Conservation (phyloP, 371 early-diverging fungal species). For the Chytridium lagenaria region DNA sequence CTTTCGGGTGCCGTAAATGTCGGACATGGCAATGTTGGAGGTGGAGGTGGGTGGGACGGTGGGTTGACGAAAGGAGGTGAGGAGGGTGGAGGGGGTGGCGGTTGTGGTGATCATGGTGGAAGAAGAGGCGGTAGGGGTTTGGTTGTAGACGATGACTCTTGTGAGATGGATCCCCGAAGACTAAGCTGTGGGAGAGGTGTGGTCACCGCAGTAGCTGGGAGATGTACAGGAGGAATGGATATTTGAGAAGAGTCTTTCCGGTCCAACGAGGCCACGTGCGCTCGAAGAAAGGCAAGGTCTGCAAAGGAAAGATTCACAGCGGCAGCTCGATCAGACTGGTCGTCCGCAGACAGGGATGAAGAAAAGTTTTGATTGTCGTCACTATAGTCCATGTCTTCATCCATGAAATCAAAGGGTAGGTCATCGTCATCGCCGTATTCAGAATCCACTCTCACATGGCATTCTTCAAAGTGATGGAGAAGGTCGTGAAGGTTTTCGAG, state of each 20-base stretch:
- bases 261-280: conserved; percentile 10
- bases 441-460: conserved; percentile 85
- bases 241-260: not conserved
- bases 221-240: not conserved
- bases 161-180: not conserved
- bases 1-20: not conserved
- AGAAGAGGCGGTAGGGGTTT: no score
- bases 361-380: not conserved
- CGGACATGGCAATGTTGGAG: conserved; percentile 10
- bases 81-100: conserved; percentile 1
- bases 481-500: conserved; percentile 88
- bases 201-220: conserved; percentile 1
- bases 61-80: not conserved
- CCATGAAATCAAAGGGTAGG: conserved; percentile 35
- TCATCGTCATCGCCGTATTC: conserved; percentile 58
- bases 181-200: not conserved
- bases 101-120: not conserved
- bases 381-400: conserved; percentile 31
- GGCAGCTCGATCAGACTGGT: no score
- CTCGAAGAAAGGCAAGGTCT: not conserved
- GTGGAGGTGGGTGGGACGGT: not conserved
- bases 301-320: conserved; percentile 5
- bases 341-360: not conserved
- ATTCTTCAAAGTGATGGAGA: conserved; percentile 91
- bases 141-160: not conserved